phyloP scores from a whole-genome alignment of 2,329 filamentous ascomycete genomes.

The Penicillium sp. region DNA sequence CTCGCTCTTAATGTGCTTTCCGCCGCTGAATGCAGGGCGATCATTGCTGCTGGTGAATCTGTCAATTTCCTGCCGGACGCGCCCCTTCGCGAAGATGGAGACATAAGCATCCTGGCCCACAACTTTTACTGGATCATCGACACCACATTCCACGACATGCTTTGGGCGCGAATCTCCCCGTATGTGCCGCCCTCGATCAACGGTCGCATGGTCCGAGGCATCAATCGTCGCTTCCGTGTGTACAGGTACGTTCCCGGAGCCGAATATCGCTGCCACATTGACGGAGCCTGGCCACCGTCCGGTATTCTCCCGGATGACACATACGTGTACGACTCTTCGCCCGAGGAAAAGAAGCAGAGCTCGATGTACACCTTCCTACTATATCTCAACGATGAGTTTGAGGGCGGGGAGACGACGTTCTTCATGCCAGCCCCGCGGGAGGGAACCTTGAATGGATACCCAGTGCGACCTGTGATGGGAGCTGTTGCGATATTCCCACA shows the following conservation, averaged over 20 bases:
- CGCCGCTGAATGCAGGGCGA: slow-evolving; percentile 60
- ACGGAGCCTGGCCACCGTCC: slow-evolving; percentile 71
- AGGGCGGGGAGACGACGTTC: slow-evolving; percentile 69
- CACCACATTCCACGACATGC: slow-evolving; percentile 58
- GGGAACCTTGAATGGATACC: slow-evolving; percentile 67
- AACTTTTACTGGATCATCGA: slow-evolving; percentile 74
- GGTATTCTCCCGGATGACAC: slow-evolving; percentile 57
- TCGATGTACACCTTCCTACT: slow-evolving; percentile 68
- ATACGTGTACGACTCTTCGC: slow-evolving; percentile 67
- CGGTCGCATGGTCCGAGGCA: slow-evolving; percentile 58
- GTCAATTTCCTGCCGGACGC: slow-evolving; percentile 67
- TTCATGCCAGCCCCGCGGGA: slow-evolving; percentile 65
- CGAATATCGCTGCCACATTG: slow-evolving; percentile 68
- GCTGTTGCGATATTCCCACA: slow-evolving; percentile 68
- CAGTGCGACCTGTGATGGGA: slow-evolving; percentile 66
- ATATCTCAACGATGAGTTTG: slow-evolving; percentile 70
- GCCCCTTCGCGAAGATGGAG: slow-evolving; percentile 63
- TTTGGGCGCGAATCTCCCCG: slow-evolving; percentile 61
- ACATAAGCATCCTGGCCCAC: slow-evolving; percentile 65
- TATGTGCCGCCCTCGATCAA: slow-evolving; percentile 57
- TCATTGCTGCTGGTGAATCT: slow-evolving; percentile 65
- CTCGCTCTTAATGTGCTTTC: slow-evolving; percentile 62
- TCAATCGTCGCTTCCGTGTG: slow-evolving; percentile 69
- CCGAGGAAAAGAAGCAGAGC: slow-evolving; percentile 58
- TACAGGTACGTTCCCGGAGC: slow-evolving; percentile 72